Evolutionary conservation across 2,329 filamentous ascomycete species (phyloP), one percentile per base, ranked within the genome.

Genomic region (Hypoxylon sp.): DNA sequence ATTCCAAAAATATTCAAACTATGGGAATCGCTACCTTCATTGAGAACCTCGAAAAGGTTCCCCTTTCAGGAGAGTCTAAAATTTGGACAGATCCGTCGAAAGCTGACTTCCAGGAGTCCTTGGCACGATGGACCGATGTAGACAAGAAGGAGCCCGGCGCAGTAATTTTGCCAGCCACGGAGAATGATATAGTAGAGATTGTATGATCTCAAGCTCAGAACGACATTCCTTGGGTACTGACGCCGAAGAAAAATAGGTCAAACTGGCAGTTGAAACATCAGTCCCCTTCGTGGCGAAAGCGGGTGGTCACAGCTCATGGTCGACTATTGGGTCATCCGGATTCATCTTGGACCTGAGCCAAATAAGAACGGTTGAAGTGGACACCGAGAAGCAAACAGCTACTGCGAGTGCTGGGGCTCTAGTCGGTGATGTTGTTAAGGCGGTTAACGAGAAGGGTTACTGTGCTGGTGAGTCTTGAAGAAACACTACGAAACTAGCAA

Each of bases 221-320:
- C 19, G 19, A 6, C 6, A 39, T 27, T 21, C 13, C 2, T n/a
- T 17, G 10, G 31, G 44, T 24, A 21, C 55, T 50, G 15, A 58
- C n/a, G 29, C 7, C 6, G 8, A 44, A 44, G 39, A 50, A 27
- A 11, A 31, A 51, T 10, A 51, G 56, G 21, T 59, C 10, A 59
- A 32, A 29, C 32, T 59, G 11, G 46, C 56, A 19, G 19, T 59
- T 31, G 31, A 59, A 42, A 19, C 46, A 42, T 42, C 32, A 7
- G 35, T 51, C 13, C 56, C 56, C 21, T 59, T 59, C 31, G 56
- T 59, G 17, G 56, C 46, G 15, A 51, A 42, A 39, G 44, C 56
- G 15, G 46, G 56, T 21, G 56, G 56, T 5, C 56, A 59, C 31
- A 59, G 56, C 35, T 59, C 56, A 42, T 59, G 56, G 56, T 59